A percentile compares a stretch with the other conserved stretches of the same genome.
phyloP scores from a whole-genome alignment of 176 grass and related monocot species.

The Alloteropsis semialata region DNA sequence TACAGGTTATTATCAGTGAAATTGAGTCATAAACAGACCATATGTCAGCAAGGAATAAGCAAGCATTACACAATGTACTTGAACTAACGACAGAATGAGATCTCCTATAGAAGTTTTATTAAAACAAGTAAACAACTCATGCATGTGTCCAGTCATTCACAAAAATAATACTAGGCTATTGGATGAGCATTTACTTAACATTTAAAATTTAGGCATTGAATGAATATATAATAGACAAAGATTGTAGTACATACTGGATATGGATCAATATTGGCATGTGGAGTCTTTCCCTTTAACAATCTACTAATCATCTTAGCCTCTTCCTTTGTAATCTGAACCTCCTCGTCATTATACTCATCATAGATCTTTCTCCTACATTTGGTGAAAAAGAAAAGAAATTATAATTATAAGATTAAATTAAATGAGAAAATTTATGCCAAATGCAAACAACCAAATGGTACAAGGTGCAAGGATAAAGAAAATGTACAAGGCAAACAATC shows the following conservation, averaged over 20 bases:
- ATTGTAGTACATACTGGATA: constrained; percentile 64
- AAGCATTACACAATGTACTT: not conserved
- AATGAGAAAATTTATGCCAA: constrained; percentile 2
- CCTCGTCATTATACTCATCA: constrained; percentile 91
- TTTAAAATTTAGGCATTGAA: not conserved
- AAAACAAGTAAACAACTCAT: constrained; percentile 11
- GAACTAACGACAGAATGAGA: not conserved
- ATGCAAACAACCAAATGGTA: not conserved
- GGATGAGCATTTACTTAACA: not conserved
- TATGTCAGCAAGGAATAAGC: not conserved
- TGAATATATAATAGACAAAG: not conserved
- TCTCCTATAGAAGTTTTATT: not conserved
- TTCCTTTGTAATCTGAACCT: constrained; percentile 87
- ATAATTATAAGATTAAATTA: not conserved
- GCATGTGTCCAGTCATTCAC: not conserved
- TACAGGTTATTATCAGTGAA: not conserved
- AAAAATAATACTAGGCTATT: not conserved
- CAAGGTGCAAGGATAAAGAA: constrained; percentile 4
- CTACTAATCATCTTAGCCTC: constrained; percentile 84
- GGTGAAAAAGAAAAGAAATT: not conserved
- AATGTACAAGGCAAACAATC: not conserved
- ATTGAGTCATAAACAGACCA: not conserved
- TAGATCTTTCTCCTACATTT: constrained; percentile 70
- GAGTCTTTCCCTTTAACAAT: constrained; percentile 82
- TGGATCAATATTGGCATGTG: constrained; percentile 81